phyloP scores from a whole-genome alignment of 805 yeast genomes.

The Spathaspora sp. region DNA sequence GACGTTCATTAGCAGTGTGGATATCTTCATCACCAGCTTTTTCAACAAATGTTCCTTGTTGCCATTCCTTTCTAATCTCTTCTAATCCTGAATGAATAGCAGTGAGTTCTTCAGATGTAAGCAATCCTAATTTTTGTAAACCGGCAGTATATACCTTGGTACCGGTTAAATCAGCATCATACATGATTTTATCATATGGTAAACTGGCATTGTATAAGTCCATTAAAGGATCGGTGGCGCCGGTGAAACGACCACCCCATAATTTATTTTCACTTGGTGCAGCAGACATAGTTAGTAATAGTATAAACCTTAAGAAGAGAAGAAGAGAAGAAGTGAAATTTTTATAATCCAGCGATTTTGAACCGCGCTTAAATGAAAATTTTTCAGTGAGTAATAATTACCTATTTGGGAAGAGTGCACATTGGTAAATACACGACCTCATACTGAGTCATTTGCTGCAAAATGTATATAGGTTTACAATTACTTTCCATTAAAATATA shows the following conservation, averaged over 20 bases:
- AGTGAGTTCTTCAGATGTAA: constrained; percentile 66
- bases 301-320: background rate
- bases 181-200: constrained; percentile 95
- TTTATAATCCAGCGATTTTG: background rate
- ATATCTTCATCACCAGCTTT: constrained; percentile 95
- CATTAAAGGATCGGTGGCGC: constrained; percentile 96
- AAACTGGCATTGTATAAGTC: constrained; percentile 94
- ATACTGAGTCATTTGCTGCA: background rate
- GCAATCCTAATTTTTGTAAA: constrained; percentile 69
- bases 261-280: constrained; percentile 65
- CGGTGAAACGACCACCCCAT: constrained; percentile 99
- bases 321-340: background rate
- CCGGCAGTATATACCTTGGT: constrained; percentile 92
- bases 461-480: no score
- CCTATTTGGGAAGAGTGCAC: background rate
- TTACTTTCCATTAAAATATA: no score
- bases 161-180: constrained; percentile 88
- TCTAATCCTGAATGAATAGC: constrained; percentile 84
- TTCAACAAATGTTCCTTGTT: constrained; percentile 58
- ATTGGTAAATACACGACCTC: background rate
- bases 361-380: constrained; percentile 3
- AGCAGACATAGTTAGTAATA: constrained; percentile 19
- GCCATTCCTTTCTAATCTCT: constrained; percentile 79
- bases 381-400: constrained; percentile 1
- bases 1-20: constrained; percentile 97